Evolutionary conservation across 192 early-diverging fungal genomes (phyloP).

Genomic region (Backusella morwellensis): DNA sequence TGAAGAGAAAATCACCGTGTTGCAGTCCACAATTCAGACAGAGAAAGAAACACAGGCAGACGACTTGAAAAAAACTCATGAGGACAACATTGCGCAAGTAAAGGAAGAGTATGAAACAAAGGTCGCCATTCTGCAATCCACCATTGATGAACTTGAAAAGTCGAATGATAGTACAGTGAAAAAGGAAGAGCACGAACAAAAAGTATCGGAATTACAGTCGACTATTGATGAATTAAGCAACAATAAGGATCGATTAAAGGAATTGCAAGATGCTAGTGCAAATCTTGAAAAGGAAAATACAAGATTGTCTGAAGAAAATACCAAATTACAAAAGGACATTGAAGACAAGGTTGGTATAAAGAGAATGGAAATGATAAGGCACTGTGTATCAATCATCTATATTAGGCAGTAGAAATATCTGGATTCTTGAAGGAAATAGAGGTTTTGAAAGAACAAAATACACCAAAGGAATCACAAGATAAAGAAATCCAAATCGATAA

Average conservation of each 20-base stretch:
- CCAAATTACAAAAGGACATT: constrained; percentile 6
- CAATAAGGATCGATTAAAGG: neutral
- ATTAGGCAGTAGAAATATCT: neutral
- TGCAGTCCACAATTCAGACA: neutral
- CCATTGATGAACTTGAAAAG: neutral
- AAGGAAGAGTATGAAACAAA: neutral
- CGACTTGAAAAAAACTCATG: neutral
- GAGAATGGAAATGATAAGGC: neutral
- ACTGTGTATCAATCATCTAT: neutral
- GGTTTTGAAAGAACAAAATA: neutral
- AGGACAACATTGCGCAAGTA: neutral
- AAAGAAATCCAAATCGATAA: neutral
- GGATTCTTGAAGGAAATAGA: neutral
- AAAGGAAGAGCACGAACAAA: neutral
- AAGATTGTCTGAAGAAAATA: neutral
- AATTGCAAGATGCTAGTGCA: neutral
- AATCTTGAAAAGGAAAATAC: neutral
- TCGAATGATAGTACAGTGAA: neutral
- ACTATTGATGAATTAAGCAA: neutral
- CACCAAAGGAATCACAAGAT: neutral
- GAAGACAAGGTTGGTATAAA: neutral
- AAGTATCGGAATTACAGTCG: neutral
- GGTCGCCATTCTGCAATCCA: neutral
- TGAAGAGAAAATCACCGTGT: neutral
- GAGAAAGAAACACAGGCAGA: neutral